phyloP scores from a whole-genome alignment of 345 rosid genomes.

The Litchi chinensis region DNA sequence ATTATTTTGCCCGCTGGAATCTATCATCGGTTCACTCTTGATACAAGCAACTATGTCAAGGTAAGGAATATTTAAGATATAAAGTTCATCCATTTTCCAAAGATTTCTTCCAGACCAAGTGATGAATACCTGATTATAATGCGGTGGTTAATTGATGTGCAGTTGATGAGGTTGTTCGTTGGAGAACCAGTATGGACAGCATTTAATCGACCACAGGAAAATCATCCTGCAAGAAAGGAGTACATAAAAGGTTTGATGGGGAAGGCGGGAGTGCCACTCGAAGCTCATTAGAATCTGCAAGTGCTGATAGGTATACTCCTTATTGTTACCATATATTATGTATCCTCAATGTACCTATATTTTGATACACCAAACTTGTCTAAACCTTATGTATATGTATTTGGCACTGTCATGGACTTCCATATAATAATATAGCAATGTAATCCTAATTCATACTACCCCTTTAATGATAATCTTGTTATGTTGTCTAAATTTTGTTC shows the following conservation, averaged over 20 bases:
- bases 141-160: conserved; percentile 14
- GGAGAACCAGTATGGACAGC: conserved; percentile 90
- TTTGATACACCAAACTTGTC: background rate
- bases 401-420: background rate
- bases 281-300: conserved; percentile 37
- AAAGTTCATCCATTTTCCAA: background rate
- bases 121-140: background rate
- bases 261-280: conserved; percentile 39
- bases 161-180: conserved; percentile 87
- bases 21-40: conserved; percentile 91
- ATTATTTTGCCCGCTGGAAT: conserved; percentile 80
- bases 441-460: background rate
- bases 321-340: too few species aligned
- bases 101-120: too few species aligned
- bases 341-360: background rate
- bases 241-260: conserved; percentile 49
- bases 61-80: conserved; percentile 31
- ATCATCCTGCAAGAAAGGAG: conserved; percentile 73
- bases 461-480: too few species aligned
- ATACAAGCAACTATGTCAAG: conserved; percentile 71
- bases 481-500: too few species aligned
- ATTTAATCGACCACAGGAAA: conserved; percentile 83
- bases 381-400: background rate
- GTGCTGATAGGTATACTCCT: background rate
- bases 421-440: background rate